Evolutionary conservation across 2,329 filamentous ascomycete species (phyloP).

Genomic region (Rhinocladiella similis): DNA sequence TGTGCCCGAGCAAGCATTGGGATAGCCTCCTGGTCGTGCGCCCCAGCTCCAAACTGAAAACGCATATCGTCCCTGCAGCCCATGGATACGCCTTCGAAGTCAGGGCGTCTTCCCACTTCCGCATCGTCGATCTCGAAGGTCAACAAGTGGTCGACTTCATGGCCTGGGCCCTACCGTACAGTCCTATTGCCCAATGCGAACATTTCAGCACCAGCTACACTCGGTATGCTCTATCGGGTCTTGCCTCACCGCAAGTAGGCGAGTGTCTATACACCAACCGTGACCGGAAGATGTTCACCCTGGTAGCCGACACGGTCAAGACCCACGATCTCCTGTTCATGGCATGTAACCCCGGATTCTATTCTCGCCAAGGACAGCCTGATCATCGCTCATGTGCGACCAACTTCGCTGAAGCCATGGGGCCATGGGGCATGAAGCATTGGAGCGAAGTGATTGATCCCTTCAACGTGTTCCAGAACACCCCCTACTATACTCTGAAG

Average conservation of each 20-base stretch:
- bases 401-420: constrained; percentile 42
- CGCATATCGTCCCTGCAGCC: constrained; percentile 19
- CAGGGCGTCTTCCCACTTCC: constrained; percentile 38
- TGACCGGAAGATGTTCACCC: constrained; percentile 37
- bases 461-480: constrained; percentile 45
- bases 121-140: constrained; percentile 41
- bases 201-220: constrained; percentile 43
- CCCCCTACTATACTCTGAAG: constrained; percentile 41
- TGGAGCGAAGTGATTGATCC: constrained; percentile 39
- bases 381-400: constrained; percentile 40
- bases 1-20: neutral
- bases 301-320: constrained; percentile 40
- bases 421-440: constrained; percentile 35
- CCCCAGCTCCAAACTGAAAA: constrained; percentile 6
- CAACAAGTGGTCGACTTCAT: constrained; percentile 43
- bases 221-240: constrained; percentile 38
- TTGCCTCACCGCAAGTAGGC: constrained; percentile 35
- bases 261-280: constrained; percentile 40
- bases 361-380: constrained; percentile 34
- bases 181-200: constrained; percentile 24
- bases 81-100: constrained; percentile 36
- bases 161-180: constrained; percentile 36
- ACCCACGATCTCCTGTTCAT: constrained; percentile 45
- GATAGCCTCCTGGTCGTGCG: constrained; percentile 1
- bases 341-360: constrained; percentile 42